Base-by-base conservation (phyloP, 805 yeast genomes). In the Monosporozyma yasuniensis region DNA sequence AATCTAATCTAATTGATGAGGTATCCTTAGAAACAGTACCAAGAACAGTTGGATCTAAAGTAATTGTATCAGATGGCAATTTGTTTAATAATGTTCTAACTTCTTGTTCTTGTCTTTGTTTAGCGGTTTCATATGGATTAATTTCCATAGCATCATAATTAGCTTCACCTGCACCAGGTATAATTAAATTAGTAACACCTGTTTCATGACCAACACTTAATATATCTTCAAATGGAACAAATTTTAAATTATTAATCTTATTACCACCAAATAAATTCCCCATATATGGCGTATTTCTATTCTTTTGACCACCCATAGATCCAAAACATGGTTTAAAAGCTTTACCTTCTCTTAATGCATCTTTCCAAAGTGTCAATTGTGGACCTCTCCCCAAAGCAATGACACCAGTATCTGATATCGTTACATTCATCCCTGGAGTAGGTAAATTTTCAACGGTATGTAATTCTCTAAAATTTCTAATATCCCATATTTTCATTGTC, bases 101-200 rank as follows among this genome's bases (percentile, higher is more conserved):
- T 73, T 93, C 99, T 44, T 79, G 76, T 70, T 91, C 91, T 68
- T 91, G 96, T 74, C 98, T 83, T 71, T 90, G 97, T 65, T 87
- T 84, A 49, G 86, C 80, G 9, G 96, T 79, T 67, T 88, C 96
- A 70, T 76, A 93, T 54, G 99, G 99, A 67, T 93, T 93, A 61
- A 81, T 69, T 69, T 93, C 99, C 65, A 89, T 68, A 2, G 98
- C 89, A 72, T 93, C 99, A 66, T 79, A 89, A 70, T 93, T 93
- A 54, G 99, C 96, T 71, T 93, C 99, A 73, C 99, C 99, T 41
- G 97, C 74, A 23, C 99, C 99, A 39, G 99, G 99, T 51, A 93
- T 76, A 57, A 93, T 84, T 52, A 93, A 58, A n/a, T 93, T 82
- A n/a, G 83, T 78, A 39, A 89, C 74, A 43, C 96, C 96, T 1